A percentile compares a stretch with the other conserved stretches of the same genome.
These are phyloP conservation scores for Cytospora piceicola DNA, from an alignment of 2,329 filamentous ascomycete species.

Conservation along the genomic window DNA sequence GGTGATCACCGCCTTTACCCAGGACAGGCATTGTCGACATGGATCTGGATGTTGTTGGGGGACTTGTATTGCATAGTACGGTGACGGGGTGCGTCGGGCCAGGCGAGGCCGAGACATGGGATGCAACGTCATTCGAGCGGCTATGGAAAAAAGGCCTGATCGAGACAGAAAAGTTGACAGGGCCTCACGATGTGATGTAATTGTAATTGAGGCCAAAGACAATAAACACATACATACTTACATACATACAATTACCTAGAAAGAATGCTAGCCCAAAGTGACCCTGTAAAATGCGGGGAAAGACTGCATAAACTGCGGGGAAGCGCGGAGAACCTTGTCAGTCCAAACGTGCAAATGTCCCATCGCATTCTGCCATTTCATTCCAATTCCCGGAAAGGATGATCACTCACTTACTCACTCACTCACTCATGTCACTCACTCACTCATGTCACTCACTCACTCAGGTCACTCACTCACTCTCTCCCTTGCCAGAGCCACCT, in stretches of 20 bases:
- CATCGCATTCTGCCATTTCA: too few species aligned
- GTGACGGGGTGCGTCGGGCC: not conserved
- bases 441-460: too few species aligned
- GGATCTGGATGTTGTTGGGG: not conserved
- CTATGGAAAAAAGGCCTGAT: not conserved
- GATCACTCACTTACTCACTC: not conserved
- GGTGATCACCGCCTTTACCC: not conserved
- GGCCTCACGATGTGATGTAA: not conserved
- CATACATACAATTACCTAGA: too few species aligned
- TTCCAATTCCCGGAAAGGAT: not conserved
- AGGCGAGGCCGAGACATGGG: not conserved
- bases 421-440: too few species aligned
- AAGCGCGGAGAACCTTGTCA: conserved; percentile 6
- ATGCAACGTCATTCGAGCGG: conserved; percentile 1
- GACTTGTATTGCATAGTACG: not conserved
- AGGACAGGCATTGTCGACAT: not conserved
- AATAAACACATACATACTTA: too few species aligned
- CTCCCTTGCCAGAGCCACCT: too few species aligned
- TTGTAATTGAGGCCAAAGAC: not conserved
- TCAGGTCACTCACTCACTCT: too few species aligned
- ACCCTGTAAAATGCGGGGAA: not conserved
- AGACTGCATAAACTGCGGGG: not conserved
- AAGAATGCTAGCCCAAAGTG: not conserved
- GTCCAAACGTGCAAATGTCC: not conserved
- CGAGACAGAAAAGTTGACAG: not conserved